These are phyloP conservation scores for Fomitopsis palustris DNA, from an alignment of 1,284 basidiomycete genomes.

Conservation along the genomic window DNA sequence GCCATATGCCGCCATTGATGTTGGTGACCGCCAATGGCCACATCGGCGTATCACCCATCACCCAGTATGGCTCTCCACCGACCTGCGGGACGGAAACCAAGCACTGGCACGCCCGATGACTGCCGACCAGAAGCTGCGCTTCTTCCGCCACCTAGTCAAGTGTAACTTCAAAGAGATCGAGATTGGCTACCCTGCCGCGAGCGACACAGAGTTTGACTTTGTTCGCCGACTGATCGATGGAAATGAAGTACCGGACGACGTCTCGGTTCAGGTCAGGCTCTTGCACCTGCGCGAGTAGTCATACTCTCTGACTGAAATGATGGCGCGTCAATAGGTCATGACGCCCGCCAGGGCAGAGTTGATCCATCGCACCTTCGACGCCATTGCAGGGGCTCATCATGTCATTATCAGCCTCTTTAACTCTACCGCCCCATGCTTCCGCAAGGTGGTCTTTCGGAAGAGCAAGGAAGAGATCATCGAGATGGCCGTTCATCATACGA, in stretches of 20 bases:
- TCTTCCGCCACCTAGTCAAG: conserved; percentile 90
- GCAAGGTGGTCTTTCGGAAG: conserved; percentile 94
- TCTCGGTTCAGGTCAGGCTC: conserved; percentile 88
- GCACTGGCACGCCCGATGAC: conserved; percentile 96
- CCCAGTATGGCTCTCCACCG: conserved; percentile 97
- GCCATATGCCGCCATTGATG: conserved; percentile 80
- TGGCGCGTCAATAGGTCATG: conserved; percentile 64
- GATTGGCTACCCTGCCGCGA: conserved; percentile 92
- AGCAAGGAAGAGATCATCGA: conserved; percentile 88
- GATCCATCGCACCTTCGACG: conserved; percentile 88
- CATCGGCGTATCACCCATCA: conserved; percentile 60
- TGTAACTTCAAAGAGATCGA: conserved; percentile 98
- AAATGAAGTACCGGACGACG: conserved; percentile 88
- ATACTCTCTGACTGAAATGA: too few relatives aligned
- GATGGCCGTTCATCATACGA: conserved; percentile 88
- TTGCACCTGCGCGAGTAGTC: background rate
- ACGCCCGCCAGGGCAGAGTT: conserved; percentile 95
- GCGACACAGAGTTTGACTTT: conserved; percentile 95
- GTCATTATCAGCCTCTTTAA: conserved; percentile 99
- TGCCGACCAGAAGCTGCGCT: conserved; percentile 86
- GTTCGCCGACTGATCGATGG: conserved; percentile 88
- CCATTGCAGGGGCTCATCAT: conserved; percentile 86
- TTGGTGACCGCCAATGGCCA: conserved; percentile 94
- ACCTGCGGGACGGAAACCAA: conserved; percentile 98
- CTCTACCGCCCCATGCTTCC: conserved; percentile 91